Evolutionary conservation across 1,284 basidiomycete species (phyloP).

Genomic region (Abortiporus biennis): DNA sequence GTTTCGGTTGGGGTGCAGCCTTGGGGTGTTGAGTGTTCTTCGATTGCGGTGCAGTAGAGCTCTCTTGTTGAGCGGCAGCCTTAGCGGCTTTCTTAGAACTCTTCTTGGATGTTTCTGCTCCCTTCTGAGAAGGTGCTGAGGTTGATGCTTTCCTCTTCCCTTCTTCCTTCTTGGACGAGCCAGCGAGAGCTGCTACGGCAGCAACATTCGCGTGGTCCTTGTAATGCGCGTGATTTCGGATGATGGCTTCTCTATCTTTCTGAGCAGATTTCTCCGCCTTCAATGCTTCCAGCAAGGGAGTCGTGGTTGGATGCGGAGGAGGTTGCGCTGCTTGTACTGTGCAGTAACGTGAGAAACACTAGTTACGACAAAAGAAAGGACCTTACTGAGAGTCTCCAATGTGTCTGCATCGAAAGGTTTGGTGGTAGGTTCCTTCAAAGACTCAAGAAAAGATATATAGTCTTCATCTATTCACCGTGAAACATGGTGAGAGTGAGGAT

Average conservation of each 20-base stretch:
- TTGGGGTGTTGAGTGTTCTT: background rate
- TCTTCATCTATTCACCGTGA: constrained; percentile 35
- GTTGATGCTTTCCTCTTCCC: constrained; percentile 39
- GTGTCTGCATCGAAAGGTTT: constrained; percentile 50
- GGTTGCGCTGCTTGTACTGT: constrained; percentile 57
- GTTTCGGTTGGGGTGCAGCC: constrained; percentile 12
- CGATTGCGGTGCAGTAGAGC: background rate
- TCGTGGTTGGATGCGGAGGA: constrained; percentile 63
- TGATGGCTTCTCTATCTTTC: constrained; percentile 64
- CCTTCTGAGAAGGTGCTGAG: constrained; percentile 12
- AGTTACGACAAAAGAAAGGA: too few species aligned
- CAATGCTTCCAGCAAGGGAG: constrained; percentile 84
- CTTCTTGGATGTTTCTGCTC: constrained; percentile 28
- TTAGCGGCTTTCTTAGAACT: constrained; percentile 28
- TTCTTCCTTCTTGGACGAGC: constrained; percentile 39
- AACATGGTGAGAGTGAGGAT: background rate
- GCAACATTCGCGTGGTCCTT: constrained; percentile 34
- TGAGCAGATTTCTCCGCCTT: constrained; percentile 73
- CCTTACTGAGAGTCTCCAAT: constrained; percentile 59
- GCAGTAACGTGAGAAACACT: too few species aligned
- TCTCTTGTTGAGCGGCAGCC: constrained; percentile 4
- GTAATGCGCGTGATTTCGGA: constrained; percentile 65
- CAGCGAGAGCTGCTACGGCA: constrained; percentile 12
- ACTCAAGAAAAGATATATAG: constrained; percentile 72
- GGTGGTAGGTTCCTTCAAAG: constrained; percentile 40